A percentile compares a stretch with the other conserved stretches of the same genome.
Conservation (phyloP, 78 protist species). For the Chrysochromulina parva region DNA sequence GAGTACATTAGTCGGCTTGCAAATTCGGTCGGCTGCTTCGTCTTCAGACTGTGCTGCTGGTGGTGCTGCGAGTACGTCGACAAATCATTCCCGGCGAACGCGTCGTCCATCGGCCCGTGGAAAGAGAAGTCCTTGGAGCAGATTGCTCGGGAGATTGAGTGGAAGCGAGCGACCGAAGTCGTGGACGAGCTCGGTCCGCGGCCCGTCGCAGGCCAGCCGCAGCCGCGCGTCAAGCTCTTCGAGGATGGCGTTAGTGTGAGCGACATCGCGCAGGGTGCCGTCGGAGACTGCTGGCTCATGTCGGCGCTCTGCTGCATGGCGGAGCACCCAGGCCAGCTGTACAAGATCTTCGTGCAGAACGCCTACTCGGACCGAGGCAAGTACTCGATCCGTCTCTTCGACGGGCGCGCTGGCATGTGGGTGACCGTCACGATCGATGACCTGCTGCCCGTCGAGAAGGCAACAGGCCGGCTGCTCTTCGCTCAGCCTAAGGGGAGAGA, state of each 20-base stretch:
- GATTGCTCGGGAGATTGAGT: too few species aligned
- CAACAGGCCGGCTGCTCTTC: not conserved
- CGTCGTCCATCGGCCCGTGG: too few species aligned
- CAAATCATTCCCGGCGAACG: too few species aligned
- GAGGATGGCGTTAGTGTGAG: not conserved
- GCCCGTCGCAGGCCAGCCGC: too few species aligned
- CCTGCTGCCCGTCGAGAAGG: not conserved
- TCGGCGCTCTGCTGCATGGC: conserved; percentile 44
- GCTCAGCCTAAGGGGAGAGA: not conserved
- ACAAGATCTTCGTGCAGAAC: not conserved
- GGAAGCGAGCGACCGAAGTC: too few species aligned
- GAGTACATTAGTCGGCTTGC: too few species aligned
- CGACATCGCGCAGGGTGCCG: conserved; percentile 57
- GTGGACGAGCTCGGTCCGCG: too few species aligned
- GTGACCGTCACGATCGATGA: conserved; percentile 30
- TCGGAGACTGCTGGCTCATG: conserved; percentile 76
- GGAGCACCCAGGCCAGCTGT: not conserved
- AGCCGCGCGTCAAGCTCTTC: not conserved
- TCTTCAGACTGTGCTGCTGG: too few species aligned
- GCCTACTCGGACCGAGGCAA: not conserved
- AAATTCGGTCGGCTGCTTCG: too few species aligned
- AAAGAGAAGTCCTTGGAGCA: too few species aligned
- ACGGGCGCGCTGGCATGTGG: not conserved
- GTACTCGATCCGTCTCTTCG: not conserved
- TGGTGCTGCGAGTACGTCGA: too few species aligned